phyloP scores from a whole-genome alignment of 306 rosid genomes.

The Sicyos baderoa region DNA sequence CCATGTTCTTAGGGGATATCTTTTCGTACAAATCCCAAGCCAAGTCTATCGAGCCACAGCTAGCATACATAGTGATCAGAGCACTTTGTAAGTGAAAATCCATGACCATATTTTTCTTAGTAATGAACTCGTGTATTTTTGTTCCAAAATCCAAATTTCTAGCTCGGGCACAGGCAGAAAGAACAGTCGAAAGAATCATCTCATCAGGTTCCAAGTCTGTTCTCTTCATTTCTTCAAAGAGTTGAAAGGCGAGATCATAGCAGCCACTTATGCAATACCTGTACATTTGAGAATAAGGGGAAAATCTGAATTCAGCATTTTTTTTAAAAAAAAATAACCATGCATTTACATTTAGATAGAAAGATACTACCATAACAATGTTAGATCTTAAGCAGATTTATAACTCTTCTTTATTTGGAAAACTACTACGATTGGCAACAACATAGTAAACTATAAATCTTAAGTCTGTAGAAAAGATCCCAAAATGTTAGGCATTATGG shows the following conservation, averaged over 20 bases:
- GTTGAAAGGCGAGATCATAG: constrained; percentile 45
- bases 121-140: constrained; percentile 37
- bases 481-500: not conserved
- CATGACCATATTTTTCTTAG: constrained; percentile 24
- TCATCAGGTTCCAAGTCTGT: constrained; percentile 45
- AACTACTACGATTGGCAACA: not conserved
- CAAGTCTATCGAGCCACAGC: constrained; percentile 60
- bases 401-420: not conserved
- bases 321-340: not conserved
- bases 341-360: not conserved
- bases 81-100: constrained; percentile 52
- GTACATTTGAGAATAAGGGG: not conserved
- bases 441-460: not conserved
- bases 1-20: constrained; percentile 36
- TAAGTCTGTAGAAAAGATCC: not conserved
- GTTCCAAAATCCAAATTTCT: constrained; percentile 34
- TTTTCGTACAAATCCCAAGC: constrained; percentile 45
- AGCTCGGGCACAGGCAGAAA: constrained; percentile 62
- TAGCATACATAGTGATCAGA: constrained; percentile 59
- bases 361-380: not conserved
- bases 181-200: constrained; percentile 50
- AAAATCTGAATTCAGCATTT: not conserved
- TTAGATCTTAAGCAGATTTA: not conserved
- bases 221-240: constrained; percentile 64
- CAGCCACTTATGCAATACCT: constrained; percentile 62